Conservation (phyloP, 306 rosid species). For the Corylus heterophylla region DNA sequence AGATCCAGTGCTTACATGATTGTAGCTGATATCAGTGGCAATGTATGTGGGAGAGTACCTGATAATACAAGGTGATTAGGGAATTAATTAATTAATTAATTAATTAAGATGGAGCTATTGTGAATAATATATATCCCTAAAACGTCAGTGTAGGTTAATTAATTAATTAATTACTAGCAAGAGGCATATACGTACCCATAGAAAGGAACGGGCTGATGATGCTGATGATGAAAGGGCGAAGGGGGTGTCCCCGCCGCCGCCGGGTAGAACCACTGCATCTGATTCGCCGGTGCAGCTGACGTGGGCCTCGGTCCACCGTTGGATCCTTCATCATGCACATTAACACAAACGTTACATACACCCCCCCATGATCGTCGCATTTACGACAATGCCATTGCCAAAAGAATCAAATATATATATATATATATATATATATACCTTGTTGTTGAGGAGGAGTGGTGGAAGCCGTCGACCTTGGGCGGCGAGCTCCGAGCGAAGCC, state of each 20-base stretch:
- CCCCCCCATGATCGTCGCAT: conserved; percentile 17
- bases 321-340: conserved; percentile 36
- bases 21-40: conserved; percentile 61
- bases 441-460: conserved; percentile 47
- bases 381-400: conserved; percentile 23
- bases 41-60: conserved; percentile 70
- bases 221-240: conserved; percentile 53
- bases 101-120: not conserved
- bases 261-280: conserved; percentile 74
- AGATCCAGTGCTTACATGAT: conserved; percentile 43
- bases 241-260: conserved; percentile 54
- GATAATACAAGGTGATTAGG: not conserved
- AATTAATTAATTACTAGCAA: not conserved
- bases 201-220: conserved; percentile 58
- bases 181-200: conserved; percentile 52
- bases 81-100: not conserved
- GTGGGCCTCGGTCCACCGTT: conserved; percentile 52
- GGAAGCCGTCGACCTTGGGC: conserved; percentile 44
- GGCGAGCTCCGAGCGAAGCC: conserved; percentile 80
- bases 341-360: conserved; percentile 16
- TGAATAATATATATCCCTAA: no score
- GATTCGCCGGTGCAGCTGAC: conserved; percentile 50
- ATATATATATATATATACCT: conserved; percentile 29
- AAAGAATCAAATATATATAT: conserved; percentile 1
- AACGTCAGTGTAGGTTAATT: not conserved